Percentiles rank a stretch among this genome's conserved stretches.
These are phyloP conservation scores for Cryptococcus sp. DNA, from an alignment of 1,284 basidiomycete species.

Conservation along the genomic window DNA sequence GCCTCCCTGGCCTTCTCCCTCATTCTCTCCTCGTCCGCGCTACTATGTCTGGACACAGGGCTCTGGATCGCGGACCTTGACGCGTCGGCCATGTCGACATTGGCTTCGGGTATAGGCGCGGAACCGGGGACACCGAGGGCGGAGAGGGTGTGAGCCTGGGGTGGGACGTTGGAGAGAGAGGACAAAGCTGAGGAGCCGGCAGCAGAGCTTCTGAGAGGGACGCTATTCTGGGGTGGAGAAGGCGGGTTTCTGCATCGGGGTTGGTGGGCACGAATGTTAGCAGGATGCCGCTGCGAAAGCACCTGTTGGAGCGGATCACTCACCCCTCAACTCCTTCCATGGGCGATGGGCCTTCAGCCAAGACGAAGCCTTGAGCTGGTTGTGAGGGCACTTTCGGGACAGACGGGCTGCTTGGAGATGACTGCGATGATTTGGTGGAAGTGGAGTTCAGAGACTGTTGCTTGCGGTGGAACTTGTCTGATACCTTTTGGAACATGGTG, in stretches of 20 bases:
- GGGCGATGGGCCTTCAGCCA: constrained; percentile 11
- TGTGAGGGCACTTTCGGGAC: constrained; percentile 1
- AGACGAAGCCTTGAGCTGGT: not conserved
- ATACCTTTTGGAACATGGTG: constrained; percentile 45
- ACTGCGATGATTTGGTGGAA: constrained; percentile 15
- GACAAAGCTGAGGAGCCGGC: constrained; percentile 24
- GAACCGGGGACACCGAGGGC: constrained; percentile 28
- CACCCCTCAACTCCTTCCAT: constrained; percentile 36
- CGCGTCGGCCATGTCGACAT: constrained; percentile 44
- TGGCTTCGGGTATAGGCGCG: constrained; percentile 15
- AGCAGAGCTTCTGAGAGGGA: not conserved
- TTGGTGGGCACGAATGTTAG: not conserved
- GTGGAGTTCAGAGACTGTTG: constrained; percentile 23
- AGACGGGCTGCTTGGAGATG: constrained; percentile 9
- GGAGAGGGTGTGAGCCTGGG: constrained; percentile 30
- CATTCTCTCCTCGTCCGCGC: constrained; percentile 43
- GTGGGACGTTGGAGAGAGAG: constrained; percentile 28
- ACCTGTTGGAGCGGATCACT: not conserved
- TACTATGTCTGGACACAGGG: constrained; percentile 21
- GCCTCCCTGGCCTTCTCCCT: constrained; percentile 48
- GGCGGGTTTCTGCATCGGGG: not conserved
- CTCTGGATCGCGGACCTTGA: constrained; percentile 13
- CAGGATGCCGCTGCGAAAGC: not conserved
- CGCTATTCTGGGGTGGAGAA: not conserved
- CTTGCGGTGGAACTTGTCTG: constrained; percentile 46